Evolutionary conservation across 179 eudicot genomes (phyloP).

Genomic region (Silene vulgaris): DNA sequence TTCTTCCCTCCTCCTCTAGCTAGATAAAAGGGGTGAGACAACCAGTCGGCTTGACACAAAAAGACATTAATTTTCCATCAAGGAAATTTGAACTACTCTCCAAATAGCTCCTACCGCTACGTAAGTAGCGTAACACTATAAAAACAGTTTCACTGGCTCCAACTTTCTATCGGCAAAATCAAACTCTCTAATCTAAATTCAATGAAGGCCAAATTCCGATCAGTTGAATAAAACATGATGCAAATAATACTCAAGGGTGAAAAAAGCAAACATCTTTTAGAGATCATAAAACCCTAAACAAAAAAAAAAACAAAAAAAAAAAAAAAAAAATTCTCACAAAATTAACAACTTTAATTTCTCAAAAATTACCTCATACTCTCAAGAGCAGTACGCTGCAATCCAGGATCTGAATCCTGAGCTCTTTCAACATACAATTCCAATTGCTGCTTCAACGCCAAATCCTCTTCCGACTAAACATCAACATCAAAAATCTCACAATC

Average conservation of each 20-base stretch:
- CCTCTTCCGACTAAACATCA: conserved; percentile 77
- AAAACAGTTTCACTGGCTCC: neutral
- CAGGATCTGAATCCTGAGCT: conserved; percentile 73
- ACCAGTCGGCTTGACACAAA: neutral
- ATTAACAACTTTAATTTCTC: neutral
- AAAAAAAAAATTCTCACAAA: neutral
- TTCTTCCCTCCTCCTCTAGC: neutral
- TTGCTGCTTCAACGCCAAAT: conserved; percentile 92
- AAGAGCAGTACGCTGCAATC: conserved; percentile 69
- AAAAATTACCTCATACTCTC: conserved; percentile 81
- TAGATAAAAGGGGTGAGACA: neutral
- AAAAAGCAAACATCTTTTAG: neutral
- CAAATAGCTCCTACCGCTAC: neutral
- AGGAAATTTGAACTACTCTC: neutral
- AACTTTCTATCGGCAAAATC: neutral
- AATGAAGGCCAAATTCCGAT: neutral
- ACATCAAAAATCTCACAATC: neutral
- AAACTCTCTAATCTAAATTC: neutral
- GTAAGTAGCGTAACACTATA: neutral
- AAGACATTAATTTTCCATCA: neutral
- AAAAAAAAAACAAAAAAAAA: neutral
- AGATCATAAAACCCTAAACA: neutral
- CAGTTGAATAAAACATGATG: too few relatives aligned
- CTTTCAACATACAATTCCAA: conserved; percentile 82
- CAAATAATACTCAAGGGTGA: too few relatives aligned